Base-by-base conservation (phyloP, 768 basidiomycete genomes). In the Heimioporus sp. region DNA sequence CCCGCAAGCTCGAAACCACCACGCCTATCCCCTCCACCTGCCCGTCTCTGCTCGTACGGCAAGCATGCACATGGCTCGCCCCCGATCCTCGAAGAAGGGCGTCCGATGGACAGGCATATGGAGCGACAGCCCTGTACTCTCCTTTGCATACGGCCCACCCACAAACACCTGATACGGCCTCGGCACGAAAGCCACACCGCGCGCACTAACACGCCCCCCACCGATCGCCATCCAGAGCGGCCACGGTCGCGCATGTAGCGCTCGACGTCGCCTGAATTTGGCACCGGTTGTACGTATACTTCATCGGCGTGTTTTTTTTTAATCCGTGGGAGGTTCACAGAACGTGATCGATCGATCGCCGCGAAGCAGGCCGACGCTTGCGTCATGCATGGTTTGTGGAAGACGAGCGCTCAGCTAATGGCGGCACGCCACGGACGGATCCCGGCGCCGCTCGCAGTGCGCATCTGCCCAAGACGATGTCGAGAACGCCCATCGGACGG, bases 171-270 rank as follows among this genome's bases (percentile, higher is more conserved):
- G 43, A 50, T 20, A 42, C 34, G 4, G 6, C 2, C 32, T 61
- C 28, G 58, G 19, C 12, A 13, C 3, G 28, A 30, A 39, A 8
- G 6, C 24, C 24, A 28, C 1, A 34, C n/a, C 11, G 21, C n/a
- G 39, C 12, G 34, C 32, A 40, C 7, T 35, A 53, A 38, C 40
- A 7, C 20, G 1, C 54, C 84, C 87, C 63, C 80, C 73, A 59
- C 91, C 90, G 34, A 92, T 72, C 11, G 87, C 85, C 78, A 88
- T 85, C 55, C 91, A 90, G 19, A 92, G 56, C 2, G 90, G 90
- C 16, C 87, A 57, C 84, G 81, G 65, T 88, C 86, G 53, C 86
- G 83, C 4, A 69, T 78, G 60, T 89, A 87, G 17, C 73, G 70
- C 17, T 74, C 72, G 0, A 89, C 89, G 58, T 91, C 79, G 56